These are phyloP conservation scores for Globisporangium camurandrum DNA, from an alignment of 352 stramenopile genomes.

Conservation along the genomic window DNA sequence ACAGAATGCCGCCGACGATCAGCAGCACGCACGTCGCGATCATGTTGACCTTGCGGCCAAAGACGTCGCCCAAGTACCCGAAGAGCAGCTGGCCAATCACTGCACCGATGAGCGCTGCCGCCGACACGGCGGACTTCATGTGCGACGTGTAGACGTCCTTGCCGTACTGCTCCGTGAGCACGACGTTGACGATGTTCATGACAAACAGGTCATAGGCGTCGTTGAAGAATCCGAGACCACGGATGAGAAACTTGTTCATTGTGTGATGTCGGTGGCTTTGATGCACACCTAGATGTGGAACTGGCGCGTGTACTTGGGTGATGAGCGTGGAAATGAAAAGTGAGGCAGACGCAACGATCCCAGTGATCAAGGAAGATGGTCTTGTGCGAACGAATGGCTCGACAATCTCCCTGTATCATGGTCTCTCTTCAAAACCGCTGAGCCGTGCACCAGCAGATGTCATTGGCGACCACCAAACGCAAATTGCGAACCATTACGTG, in stretches of 20 bases:
- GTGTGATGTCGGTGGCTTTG: too few species aligned
- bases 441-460: too few species aligned
- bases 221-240: conserved; percentile 52
- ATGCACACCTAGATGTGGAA: too few species aligned
- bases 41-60: conserved; percentile 54
- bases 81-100: conserved; percentile 50
- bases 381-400: too few species aligned
- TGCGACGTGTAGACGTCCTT: conserved; percentile 49
- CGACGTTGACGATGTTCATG: conserved; percentile 63
- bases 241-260: conserved; percentile 52
- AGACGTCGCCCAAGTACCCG: conserved; percentile 41
- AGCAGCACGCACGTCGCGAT: conserved; percentile 42
- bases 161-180: conserved; percentile 50
- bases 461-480: too few species aligned
- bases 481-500: too few species aligned
- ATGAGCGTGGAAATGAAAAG: too few species aligned
- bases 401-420: too few species aligned
- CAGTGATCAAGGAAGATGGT: too few species aligned
- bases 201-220: conserved; percentile 61
- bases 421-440: too few species aligned
- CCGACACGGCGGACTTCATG: conserved; percentile 45
- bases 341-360: too few species aligned
- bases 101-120: conserved; percentile 38
- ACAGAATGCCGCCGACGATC: conserved; percentile 37
- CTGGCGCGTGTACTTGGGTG: too few species aligned